Base-by-base conservation (phyloP, 2,329 filamentous ascomycete species). In the Keithomyces neogunnii region DNA sequence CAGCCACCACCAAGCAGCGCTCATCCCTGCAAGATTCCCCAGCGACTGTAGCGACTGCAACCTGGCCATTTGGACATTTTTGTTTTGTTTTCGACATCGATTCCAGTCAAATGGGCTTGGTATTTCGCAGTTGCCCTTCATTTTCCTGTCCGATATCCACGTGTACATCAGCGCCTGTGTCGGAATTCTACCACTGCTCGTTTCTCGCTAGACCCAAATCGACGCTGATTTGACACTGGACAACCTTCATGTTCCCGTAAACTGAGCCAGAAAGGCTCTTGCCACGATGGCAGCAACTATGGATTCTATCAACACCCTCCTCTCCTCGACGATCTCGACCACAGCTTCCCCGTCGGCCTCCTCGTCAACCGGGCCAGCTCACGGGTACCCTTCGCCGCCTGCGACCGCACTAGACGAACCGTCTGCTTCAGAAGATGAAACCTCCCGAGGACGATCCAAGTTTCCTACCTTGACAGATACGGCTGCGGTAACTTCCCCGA, bases 361-460 rank as follows among this genome's bases (percentile, higher is more conserved):
- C 10, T 43, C 48, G 11, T 45, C 51, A 5, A 38, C 47, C 28
- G 36, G 13, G 8, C 36, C 46, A 11, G 46, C 8, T 29, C 43
- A 47, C 7, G 49, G 31, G 28, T 49, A 45, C 13, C 45, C 48
- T 13, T 48, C 51, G 5, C 48, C 45, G 42, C 57, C 60, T 13
- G 58, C 60, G 35, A 59, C 61, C 2, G 55, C 59, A 5, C 63
- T 60, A 1, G 66, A 68, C 35, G 66, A 66, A 48, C 62, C 66
- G 7, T 61, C 53, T 26, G 64, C 60, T 29, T 63, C 61, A 2
- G 63, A 62, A 29, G 63, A 66, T 47, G 64, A 58, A 28, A 6
- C 28, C 13, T 19, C 32, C 36, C 47, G 53, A 38, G 47, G 53
- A 55, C 52, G 54, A 43, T 52, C 48, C 26, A 39, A 47, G 48